These are phyloP conservation scores for Stipa capillata DNA, from an alignment of 176 grass and related monocot genomes.

Conservation along the genomic window DNA sequence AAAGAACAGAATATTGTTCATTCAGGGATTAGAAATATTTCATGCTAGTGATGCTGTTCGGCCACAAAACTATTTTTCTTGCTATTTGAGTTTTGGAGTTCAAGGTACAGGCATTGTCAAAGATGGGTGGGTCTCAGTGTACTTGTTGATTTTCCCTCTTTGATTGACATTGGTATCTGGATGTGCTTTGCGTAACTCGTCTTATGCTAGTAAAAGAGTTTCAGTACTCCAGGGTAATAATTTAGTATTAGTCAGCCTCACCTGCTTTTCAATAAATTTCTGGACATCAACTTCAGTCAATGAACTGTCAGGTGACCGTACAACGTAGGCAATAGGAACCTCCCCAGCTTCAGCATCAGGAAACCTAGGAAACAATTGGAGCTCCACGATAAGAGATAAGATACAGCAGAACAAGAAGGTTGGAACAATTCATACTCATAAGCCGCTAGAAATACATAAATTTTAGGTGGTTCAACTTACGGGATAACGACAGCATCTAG, in stretches of 20 bases:
- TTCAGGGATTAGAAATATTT: background rate
- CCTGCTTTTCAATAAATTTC: slow-evolving; percentile 76
- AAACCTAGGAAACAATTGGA: slow-evolving; percentile 38
- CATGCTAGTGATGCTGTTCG: background rate
- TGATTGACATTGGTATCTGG: background rate
- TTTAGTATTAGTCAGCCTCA: slow-evolving; percentile 2
- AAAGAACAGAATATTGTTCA: background rate
- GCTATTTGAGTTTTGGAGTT: background rate
- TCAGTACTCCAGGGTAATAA: background rate
- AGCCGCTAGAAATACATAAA: background rate
- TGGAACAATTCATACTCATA: background rate
- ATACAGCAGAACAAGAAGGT: background rate
- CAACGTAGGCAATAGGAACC: slow-evolving; percentile 84
- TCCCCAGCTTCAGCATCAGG: slow-evolving; percentile 92
- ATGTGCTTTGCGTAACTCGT: background rate
- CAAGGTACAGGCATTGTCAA: background rate
- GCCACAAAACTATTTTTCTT: background rate
- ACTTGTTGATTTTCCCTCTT: background rate
- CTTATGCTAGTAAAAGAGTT: background rate
- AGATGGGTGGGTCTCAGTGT: background rate
- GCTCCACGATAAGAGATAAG: background rate
- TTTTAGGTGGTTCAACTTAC: slow-evolving; percentile 41
- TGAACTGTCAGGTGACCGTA: slow-evolving; percentile 58
- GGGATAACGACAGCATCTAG: slow-evolving; percentile 84
- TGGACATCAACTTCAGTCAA: slow-evolving; percentile 70